phyloP scores from a whole-genome alignment of 1,284 basidiomycete genomes.

The Lentinus polychrous region DNA sequence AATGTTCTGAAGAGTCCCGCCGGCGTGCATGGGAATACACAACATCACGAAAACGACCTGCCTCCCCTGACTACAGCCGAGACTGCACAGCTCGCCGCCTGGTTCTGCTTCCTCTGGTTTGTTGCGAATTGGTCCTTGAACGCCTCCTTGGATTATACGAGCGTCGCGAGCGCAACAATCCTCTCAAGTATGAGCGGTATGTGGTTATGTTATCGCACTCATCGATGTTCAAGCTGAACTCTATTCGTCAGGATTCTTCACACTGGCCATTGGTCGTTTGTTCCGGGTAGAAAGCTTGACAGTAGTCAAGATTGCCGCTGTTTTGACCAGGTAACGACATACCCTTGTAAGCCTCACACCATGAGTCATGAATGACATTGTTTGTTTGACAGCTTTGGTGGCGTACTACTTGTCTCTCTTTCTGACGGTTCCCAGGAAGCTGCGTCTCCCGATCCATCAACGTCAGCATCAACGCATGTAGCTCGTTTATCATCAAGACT shows the following conservation, averaged over 20 bases:
- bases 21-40: conserved; percentile 7
- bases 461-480: conserved; percentile 7
- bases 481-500: background rate
- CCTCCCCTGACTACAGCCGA: conserved; percentile 59
- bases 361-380: background rate
- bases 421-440: conserved; percentile 53
- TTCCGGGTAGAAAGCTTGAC: conserved; percentile 82
- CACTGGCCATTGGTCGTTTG: conserved; percentile 78
- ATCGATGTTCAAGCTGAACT: background rate
- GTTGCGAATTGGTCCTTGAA: conserved; percentile 88
- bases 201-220: background rate
- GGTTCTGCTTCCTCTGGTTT: conserved; percentile 87
- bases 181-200: conserved; percentile 83
- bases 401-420: conserved; percentile 81
- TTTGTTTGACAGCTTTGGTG: conserved; percentile 57
- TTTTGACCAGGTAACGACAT: conserved; percentile 54
- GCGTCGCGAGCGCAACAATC: conserved; percentile 87
- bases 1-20: conserved; percentile 11
- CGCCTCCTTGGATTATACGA: conserved; percentile 76
- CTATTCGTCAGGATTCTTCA: conserved; percentile 80
- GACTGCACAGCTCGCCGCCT: conserved; percentile 70
- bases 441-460: conserved; percentile 11
- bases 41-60: conserved; percentile 15
- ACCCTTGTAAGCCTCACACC: background rate
- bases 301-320: conserved; percentile 72